Evolutionary conservation across 441 rosid genomes (phyloP), one percentile per base, ranked within the genome.

Genomic region (Populus trichocarpa): DNA sequence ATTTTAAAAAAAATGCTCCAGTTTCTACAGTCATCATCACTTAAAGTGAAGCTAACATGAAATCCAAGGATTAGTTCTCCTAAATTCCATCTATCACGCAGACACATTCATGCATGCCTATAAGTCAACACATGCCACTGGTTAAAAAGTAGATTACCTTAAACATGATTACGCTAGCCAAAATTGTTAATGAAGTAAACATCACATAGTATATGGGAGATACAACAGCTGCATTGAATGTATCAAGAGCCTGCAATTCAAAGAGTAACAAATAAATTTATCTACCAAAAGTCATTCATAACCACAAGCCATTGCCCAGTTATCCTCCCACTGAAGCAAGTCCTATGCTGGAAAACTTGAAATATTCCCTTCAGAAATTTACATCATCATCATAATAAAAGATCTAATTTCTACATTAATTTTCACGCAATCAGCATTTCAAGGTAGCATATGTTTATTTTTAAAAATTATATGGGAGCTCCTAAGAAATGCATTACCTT

Each of bases 81-180:
- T 18, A 53, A 53, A 53, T 6, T 16, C 61, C 61, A 53, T 18
- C 22, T 53, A 53, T 53, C 61, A 16, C 61, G 16, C n/a, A 53
- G n/a, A 53, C 61, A 53, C 22, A 53, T 16, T 1, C 61, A 16
- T 53, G n/a, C 61, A 53, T 53, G 61, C n/a, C 61, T 53, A 2
- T 53, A 18, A 16, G 8, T 53, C 61, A 53, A 18, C 61, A 53
- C 3, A 53, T 16, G n/a, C n/a, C 3, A 2, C 61, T 53, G 8
- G 16, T 23, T 22, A 80, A 33, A 53, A 64, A 53, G 67, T 57
- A 23, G 26, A 32, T 75, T 76, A 89, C 96, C 97, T 94, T 94
- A 82, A 94, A 94, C 98, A 94, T 92, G 83, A 94, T 94, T 87
- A 90, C 91, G 81, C 98, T 94, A 71, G 98, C 96, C 85, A 91